A percentile compares a stretch with the other conserved stretches of the same genome.
Evolutionary conservation across 2,329 filamentous ascomycete genomes (phyloP).

Genomic region (Xylariaceae sp.): DNA sequence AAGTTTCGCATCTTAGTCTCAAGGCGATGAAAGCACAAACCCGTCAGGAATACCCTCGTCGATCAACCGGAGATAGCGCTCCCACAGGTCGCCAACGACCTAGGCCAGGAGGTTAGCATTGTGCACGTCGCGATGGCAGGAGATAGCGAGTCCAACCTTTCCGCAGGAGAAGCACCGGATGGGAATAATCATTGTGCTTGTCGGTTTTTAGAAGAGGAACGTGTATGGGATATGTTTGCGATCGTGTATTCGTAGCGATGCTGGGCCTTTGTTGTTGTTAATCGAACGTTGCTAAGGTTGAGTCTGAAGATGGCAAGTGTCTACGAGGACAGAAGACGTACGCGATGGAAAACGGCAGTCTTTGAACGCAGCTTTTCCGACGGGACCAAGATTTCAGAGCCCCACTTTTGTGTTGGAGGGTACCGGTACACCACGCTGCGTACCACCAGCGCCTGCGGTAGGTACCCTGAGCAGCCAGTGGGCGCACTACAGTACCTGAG

Average conservation of each 20-base stretch:
- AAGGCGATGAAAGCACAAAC: constrained; percentile 42
- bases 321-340: not conserved
- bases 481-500: too few relatives aligned
- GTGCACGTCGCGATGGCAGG: constrained; percentile 3
- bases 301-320: constrained; percentile 5
- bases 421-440: too few relatives aligned
- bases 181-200: constrained; percentile 84
- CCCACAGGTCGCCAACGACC: constrained; percentile 97
- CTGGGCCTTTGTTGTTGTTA: not conserved
- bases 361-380: constrained; percentile 15
- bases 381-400: constrained; percentile 8
- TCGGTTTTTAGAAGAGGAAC: constrained; percentile 30
- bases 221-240: not conserved
- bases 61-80: constrained; percentile 85
- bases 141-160: constrained; percentile 61
- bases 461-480: too few relatives aligned
- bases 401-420: constrained; percentile 7
- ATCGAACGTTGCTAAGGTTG: not conserved
- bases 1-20: constrained; percentile 16
- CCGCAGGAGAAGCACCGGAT: constrained; percentile 98
- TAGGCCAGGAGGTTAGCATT: constrained; percentile 36
- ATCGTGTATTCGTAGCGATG: not conserved
- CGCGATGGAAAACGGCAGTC: not conserved
- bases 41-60: constrained; percentile 71
- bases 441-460: too few relatives aligned